Conservation (phyloP, 352 stramenopile species). For the Stramenopiles sp. region DNA sequence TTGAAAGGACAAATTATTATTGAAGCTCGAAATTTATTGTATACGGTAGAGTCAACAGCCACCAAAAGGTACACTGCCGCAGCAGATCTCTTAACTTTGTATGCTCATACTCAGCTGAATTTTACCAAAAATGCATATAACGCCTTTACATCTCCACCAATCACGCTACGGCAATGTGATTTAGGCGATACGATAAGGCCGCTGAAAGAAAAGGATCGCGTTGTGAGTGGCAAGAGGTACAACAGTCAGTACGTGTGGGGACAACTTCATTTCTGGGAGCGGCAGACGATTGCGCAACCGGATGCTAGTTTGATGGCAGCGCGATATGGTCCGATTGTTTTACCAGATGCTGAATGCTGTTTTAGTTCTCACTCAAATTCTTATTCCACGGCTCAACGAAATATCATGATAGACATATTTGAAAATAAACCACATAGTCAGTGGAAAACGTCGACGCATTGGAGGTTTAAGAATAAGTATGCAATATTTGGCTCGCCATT, state of each 20-base stretch:
- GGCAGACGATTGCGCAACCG: conserved; percentile 24
- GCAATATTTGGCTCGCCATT: conserved; percentile 23
- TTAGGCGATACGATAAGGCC: background rate
- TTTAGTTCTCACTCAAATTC: conserved; percentile 18
- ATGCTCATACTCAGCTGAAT: conserved; percentile 36
- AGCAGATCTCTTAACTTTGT: conserved; percentile 53
- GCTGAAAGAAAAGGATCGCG: background rate
- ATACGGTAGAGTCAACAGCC: background rate
- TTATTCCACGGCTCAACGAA: conserved; percentile 1
- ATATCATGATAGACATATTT: conserved; percentile 19
- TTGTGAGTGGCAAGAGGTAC: conserved; percentile 22
- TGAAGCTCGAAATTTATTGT: background rate
- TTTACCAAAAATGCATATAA: conserved; percentile 9
- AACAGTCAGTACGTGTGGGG: conserved; percentile 23
- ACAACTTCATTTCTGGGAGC: conserved; percentile 25
- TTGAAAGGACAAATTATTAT: background rate
- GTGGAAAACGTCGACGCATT: conserved; percentile 20
- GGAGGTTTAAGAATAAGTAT: conserved; percentile 22
- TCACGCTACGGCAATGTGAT: background rate
- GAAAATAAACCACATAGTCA: conserved; percentile 16
- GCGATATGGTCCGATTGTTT: conserved; percentile 20
- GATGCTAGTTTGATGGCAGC: conserved; percentile 20
- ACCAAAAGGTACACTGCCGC: conserved; percentile 24
- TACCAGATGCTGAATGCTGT: conserved; percentile 24
- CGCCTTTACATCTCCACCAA: background rate